Conservation (phyloP, 106 monocot genomes). For the Triglochin maritima region DNA sequence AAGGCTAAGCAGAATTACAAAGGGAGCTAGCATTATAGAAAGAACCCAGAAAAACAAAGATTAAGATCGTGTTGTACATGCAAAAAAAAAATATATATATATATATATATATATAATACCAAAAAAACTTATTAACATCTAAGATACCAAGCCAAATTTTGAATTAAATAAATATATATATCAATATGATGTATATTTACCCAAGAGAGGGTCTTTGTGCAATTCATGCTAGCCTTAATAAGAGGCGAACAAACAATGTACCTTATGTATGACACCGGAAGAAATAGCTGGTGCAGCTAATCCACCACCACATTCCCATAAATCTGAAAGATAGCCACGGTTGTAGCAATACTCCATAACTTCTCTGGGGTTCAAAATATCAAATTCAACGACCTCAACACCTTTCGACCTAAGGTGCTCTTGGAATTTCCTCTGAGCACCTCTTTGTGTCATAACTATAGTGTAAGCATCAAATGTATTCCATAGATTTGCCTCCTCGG, state of each 20-base stretch:
- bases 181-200: too few relatives aligned
- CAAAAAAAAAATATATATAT: too few relatives aligned
- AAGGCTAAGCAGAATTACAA: too few relatives aligned
- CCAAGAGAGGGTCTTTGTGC: too few relatives aligned
- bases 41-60: too few relatives aligned
- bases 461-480: slow-evolving; percentile 87
- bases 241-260: slow-evolving; percentile 6
- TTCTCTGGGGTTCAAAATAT: slow-evolving; percentile 79
- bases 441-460: slow-evolving; percentile 88
- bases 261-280: slow-evolving; percentile 91
- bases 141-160: too few relatives aligned
- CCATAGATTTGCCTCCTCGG: slow-evolving; percentile 91
- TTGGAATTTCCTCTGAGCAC: slow-evolving; percentile 73
- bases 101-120: too few relatives aligned
- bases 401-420: slow-evolving; percentile 75
- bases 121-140: too few relatives aligned
- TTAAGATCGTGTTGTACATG: too few relatives aligned
- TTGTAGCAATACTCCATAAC: slow-evolving; percentile 89
- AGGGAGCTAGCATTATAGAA: too few relatives aligned
- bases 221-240: too few relatives aligned
- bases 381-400: slow-evolving; percentile 98
- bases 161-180: too few relatives aligned
- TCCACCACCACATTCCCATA: slow-evolving; percentile 94
- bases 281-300: slow-evolving; percentile 84
- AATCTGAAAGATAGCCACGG: slow-evolving; percentile 69